phyloP scores from a whole-genome alignment of 1,139 yeast genomes.

The Taphrina pruni region DNA sequence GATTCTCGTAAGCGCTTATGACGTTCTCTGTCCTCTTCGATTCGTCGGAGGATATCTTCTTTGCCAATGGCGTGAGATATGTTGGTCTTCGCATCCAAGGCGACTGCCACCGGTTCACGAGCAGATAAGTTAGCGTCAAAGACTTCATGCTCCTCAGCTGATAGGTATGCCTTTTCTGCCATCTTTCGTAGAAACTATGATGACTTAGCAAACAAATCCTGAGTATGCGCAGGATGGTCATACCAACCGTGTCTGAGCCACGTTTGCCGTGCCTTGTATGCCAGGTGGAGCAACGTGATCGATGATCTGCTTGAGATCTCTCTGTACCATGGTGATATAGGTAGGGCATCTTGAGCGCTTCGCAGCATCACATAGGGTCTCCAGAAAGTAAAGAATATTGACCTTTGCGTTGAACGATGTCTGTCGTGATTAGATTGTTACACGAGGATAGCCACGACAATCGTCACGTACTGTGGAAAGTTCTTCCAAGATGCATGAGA shows the following conservation, averaged over 20 bases:
- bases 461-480: slow-evolving; percentile 55
- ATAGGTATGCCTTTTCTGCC: slow-evolving; percentile 44
- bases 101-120: slow-evolving; percentile 34
- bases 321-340: slow-evolving; percentile 44
- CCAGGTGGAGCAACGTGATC: slow-evolving; percentile 61
- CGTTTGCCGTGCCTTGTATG: slow-evolving; percentile 58
- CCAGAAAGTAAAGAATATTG: slow-evolving; percentile 72
- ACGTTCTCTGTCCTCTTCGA: slow-evolving; percentile 82
- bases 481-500: slow-evolving; percentile 72
- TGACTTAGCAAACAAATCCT: no score
- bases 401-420: slow-evolving; percentile 64
- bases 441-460: slow-evolving; percentile 46
- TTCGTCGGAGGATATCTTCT: slow-evolving; percentile 64
- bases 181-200: slow-evolving; percentile 43
- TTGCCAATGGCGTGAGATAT: slow-evolving; percentile 44
- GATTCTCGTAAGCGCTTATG: slow-evolving; percentile 79
- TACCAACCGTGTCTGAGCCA: slow-evolving; percentile 52
- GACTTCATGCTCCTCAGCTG: slow-evolving; percentile 39
- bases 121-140: slow-evolving; percentile 44
- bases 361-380: slow-evolving; percentile 56
- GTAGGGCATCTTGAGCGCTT: slow-evolving; percentile 49
- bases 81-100: slow-evolving; percentile 14
- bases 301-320: slow-evolving; percentile 61
- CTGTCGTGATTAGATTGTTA: slow-evolving; percentile 29
- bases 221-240: neutral